Evolutionary conservation across 306 rosid species (phyloP).

Genomic region (Castanea mollissima): DNA sequence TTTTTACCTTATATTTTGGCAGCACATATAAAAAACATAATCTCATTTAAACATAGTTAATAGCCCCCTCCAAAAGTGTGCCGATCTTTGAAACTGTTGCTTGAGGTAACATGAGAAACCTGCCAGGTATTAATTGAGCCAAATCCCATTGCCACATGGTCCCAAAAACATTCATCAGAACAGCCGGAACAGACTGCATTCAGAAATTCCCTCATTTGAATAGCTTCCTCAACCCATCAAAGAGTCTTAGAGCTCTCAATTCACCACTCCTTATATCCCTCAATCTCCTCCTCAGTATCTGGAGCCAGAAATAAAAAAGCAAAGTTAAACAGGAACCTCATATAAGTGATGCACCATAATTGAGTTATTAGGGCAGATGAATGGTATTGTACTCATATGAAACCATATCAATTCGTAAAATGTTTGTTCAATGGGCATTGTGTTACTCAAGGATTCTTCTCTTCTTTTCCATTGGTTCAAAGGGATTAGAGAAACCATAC

Average conservation of each 20-base stretch:
- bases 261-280: conserved; percentile 84
- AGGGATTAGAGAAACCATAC: background rate
- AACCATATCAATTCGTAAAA: background rate
- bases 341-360: background rate
- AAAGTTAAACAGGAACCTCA: background rate
- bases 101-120: background rate
- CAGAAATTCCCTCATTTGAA: conserved; percentile 47
- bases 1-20: no score
- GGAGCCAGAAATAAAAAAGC: conserved; percentile 26
- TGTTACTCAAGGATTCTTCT: background rate
- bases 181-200: background rate
- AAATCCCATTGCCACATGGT: conserved; percentile 14
- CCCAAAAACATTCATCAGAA: background rate
- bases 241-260: conserved; percentile 68
- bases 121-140: background rate
- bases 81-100: background rate
- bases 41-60: background rate
- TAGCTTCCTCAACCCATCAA: conserved; percentile 65
- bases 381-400: background rate
- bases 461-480: background rate
- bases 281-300: conserved; percentile 78
- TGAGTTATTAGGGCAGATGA: background rate
- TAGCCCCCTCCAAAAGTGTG: background rate
- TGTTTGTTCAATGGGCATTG: background rate
- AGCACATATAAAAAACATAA: no score